Evolutionary conservation across 192 early-diverging fungal genomes (phyloP).

Genomic region (Entophlyctis luteolus): DNA sequence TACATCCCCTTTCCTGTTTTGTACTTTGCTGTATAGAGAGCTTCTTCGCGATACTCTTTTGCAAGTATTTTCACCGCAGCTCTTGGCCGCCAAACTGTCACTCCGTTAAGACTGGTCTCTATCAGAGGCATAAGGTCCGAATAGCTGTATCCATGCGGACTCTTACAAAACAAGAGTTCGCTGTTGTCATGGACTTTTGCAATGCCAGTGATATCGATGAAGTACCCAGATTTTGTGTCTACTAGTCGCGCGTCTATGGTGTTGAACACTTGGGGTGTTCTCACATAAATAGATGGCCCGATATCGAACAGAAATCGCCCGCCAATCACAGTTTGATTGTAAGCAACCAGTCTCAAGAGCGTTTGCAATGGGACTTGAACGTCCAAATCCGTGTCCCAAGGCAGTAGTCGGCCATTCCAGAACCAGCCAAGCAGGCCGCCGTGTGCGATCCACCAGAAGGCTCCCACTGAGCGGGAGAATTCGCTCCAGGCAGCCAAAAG

Average conservation of each 20-base stretch:
- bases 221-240: slow-evolving; percentile 6
- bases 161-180: background rate
- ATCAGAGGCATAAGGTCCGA: slow-evolving; percentile 6
- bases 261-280: background rate
- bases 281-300: background rate
- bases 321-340: slow-evolving; percentile 6
- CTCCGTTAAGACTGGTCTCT: slow-evolving; percentile 2
- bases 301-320: slow-evolving; percentile 11
- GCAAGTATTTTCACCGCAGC: background rate
- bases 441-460: slow-evolving; percentile 7
- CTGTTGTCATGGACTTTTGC: background rate
- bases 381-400: slow-evolving; percentile 9
- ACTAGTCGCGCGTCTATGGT: slow-evolving; percentile 11
- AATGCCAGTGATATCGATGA: slow-evolving; percentile 14
- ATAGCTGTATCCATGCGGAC: slow-evolving; percentile 1
- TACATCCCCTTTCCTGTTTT: no score
- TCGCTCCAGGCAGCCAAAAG: slow-evolving; percentile 1
- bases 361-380: background rate
- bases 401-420: slow-evolving; percentile 1
- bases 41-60: slow-evolving; percentile 16
- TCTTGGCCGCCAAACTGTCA: slow-evolving; percentile 5
- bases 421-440: background rate
- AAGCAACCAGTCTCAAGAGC: background rate
- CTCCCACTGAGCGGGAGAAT: background rate
- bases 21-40: no score